Evolutionary conservation across 805 yeast species (phyloP).

Genomic region (Yarrowia phangngaensis): DNA sequence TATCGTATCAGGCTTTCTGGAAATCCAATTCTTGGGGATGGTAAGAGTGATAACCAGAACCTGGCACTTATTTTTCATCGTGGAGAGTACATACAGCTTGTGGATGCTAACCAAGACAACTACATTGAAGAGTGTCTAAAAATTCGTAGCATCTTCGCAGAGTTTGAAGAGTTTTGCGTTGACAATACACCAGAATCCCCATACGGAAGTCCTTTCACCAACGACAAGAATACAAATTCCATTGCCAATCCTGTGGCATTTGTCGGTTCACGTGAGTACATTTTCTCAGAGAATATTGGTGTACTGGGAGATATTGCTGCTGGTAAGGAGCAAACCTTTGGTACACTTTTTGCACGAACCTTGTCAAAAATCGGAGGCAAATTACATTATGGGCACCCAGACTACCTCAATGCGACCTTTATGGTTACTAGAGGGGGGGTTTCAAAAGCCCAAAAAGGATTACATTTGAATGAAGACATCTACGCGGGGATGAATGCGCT

Average conservation of each 20-base stretch:
- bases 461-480: constrained; percentile 79
- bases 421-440: constrained; percentile 87
- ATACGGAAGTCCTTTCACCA: constrained; percentile 49
- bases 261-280: constrained; percentile 78
- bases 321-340: constrained; percentile 84
- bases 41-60: constrained; percentile 94
- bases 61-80: constrained; percentile 80
- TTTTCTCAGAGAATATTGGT: constrained; percentile 78
- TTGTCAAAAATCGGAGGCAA: constrained; percentile 79
- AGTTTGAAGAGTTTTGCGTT: constrained; percentile 56
- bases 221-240: constrained; percentile 39
- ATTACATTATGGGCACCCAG: constrained; percentile 84
- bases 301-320: constrained; percentile 83
- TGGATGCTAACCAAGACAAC: constrained; percentile 96
- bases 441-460: constrained; percentile 77
- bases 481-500: constrained; percentile 82
- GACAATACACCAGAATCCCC: constrained; percentile 40
- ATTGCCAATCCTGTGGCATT: constrained; percentile 65
- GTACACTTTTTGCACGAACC: constrained; percentile 78
- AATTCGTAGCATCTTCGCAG: constrained; percentile 68
- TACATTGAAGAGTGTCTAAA: constrained; percentile 87
- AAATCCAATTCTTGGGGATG: constrained; percentile 93
- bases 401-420: constrained; percentile 66
- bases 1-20: constrained; percentile 78
- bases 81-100: constrained; percentile 91